These are phyloP conservation scores for Mallotus japonicus DNA, from an alignment of 441 rosid genomes.

Conservation along the genomic window DNA sequence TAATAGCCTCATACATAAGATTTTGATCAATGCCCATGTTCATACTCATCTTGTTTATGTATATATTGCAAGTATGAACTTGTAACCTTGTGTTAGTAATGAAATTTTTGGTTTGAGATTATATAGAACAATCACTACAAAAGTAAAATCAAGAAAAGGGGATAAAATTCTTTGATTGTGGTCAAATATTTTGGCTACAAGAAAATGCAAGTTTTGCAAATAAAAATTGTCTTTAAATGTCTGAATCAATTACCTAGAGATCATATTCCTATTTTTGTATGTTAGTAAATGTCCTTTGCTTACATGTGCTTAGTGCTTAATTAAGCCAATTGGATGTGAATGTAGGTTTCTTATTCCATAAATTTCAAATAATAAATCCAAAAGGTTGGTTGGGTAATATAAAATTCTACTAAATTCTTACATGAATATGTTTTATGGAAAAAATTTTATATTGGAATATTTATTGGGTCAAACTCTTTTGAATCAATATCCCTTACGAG, in stretches of 20 bases:
- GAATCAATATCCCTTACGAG: no score
- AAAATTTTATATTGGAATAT: no score
- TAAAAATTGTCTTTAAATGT: conserved; percentile 26
- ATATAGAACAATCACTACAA: neutral
- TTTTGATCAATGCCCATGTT: conserved; percentile 12
- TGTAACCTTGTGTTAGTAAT: neutral
- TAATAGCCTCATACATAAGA: conserved; percentile 2
- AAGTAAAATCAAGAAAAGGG: neutral
- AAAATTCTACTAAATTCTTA: no score
- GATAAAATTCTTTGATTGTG: conserved; percentile 12
- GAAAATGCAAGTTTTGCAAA: neutral
- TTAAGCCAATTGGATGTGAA: neutral
- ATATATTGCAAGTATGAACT: neutral
- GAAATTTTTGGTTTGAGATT: neutral
- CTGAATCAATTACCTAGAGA: conserved; percentile 4
- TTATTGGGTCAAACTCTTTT: no score
- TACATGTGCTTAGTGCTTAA: neutral
- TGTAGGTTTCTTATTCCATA: no score
- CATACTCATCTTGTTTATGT: neutral
- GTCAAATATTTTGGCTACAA: conserved; percentile 19
- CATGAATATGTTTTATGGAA: no score
- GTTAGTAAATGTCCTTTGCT: conserved; percentile 13
- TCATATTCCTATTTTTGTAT: conserved; percentile 29
- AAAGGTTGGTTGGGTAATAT: no score
- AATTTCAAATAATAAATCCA: no score